A percentile compares a stretch with the other conserved stretches of the same genome.
Conservation (phyloP, 2,329 filamentous ascomycete species). For the Lachnellula occidentalis region DNA sequence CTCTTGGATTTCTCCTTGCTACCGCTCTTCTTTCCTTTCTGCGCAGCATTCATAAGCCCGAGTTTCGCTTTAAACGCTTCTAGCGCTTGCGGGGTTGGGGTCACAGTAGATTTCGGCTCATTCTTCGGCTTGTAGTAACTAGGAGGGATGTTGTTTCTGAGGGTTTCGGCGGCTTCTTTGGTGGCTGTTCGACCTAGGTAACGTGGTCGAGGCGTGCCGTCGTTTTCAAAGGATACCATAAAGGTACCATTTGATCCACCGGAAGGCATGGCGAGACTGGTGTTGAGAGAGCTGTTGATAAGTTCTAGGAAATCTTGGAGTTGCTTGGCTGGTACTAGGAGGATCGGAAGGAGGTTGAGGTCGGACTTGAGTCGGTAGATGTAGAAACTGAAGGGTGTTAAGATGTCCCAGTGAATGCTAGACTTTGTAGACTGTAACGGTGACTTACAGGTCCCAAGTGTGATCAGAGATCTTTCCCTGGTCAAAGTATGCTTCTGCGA, state of each 20-base stretch:
- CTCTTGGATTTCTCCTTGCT: slow-evolving; percentile 46
- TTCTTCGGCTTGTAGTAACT: slow-evolving; percentile 22
- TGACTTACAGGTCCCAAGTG: slow-evolving; percentile 70
- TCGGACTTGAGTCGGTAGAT: slow-evolving; percentile 47
- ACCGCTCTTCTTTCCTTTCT: slow-evolving; percentile 39
- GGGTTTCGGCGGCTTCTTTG: slow-evolving; percentile 28
- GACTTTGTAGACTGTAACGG: neutral
- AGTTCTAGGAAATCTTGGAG: slow-evolving; percentile 57
- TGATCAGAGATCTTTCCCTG: slow-evolving; percentile 51
- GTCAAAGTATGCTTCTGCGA: slow-evolving; percentile 45
- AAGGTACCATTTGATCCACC: slow-evolving; percentile 50
- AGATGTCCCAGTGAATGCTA: neutral
- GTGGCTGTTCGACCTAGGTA: slow-evolving; percentile 57
- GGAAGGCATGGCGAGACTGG: slow-evolving; percentile 52
- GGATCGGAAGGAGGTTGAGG: slow-evolving; percentile 45
- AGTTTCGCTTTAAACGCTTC: slow-evolving; percentile 51
- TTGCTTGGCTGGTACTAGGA: slow-evolving; percentile 65
- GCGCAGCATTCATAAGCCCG: slow-evolving; percentile 43
- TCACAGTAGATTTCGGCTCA: slow-evolving; percentile 22
- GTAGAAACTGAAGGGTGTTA: slow-evolving; percentile 53
- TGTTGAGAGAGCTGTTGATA: slow-evolving; percentile 56
- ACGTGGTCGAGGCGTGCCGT: slow-evolving; percentile 57
- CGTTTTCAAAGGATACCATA: slow-evolving; percentile 53
- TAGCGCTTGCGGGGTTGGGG: slow-evolving; percentile 34
- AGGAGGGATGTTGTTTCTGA: slow-evolving; percentile 29